Conservation (phyloP, 768 basidiomycete genomes). For the Termitomyces sp. region DNA sequence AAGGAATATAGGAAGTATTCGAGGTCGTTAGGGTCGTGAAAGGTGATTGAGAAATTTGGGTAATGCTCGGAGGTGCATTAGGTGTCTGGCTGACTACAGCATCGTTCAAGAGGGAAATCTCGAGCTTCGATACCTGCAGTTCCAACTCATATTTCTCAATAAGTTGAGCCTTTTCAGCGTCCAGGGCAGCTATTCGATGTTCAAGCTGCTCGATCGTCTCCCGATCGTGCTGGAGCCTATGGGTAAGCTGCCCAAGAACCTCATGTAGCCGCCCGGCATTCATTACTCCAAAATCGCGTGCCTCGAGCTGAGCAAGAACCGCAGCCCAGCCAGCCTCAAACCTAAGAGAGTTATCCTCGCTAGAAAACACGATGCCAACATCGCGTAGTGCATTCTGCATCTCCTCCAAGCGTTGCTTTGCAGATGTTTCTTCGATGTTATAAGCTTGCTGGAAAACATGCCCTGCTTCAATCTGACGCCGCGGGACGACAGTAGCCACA, state of each 20-base stretch:
- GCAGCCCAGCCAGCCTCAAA: slow-evolving; percentile 16
- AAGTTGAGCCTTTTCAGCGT: slow-evolving; percentile 10
- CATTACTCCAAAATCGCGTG: slow-evolving; percentile 9
- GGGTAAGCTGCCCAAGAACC: slow-evolving; percentile 9
- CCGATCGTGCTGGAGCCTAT: slow-evolving; percentile 12
- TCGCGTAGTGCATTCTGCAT: slow-evolving; percentile 10
- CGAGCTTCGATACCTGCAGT: slow-evolving; percentile 2
- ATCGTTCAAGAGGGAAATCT: slow-evolving; percentile 8
- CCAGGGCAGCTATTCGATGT: slow-evolving; percentile 2
- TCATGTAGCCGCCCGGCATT: slow-evolving; percentile 12
- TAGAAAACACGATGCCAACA: slow-evolving; percentile 14
- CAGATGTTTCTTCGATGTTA: not conserved
- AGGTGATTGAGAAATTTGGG: not conserved
- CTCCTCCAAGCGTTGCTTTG: slow-evolving; percentile 9
- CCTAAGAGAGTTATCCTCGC: slow-evolving; percentile 13
- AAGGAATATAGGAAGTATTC: not conserved
- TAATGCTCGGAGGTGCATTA: not conserved
- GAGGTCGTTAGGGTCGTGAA: not conserved
- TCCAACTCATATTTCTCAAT: slow-evolving; percentile 9
- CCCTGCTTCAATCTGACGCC: not conserved
- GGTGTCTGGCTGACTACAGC: not conserved
- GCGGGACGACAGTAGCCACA: not conserved
- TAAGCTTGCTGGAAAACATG: not conserved
- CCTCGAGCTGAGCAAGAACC: slow-evolving; percentile 14
- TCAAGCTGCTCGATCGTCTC: slow-evolving; percentile 14